phyloP scores from a whole-genome alignment of 495 filamentous ascomycete species.

The Hypoxylon cercidicola region DNA sequence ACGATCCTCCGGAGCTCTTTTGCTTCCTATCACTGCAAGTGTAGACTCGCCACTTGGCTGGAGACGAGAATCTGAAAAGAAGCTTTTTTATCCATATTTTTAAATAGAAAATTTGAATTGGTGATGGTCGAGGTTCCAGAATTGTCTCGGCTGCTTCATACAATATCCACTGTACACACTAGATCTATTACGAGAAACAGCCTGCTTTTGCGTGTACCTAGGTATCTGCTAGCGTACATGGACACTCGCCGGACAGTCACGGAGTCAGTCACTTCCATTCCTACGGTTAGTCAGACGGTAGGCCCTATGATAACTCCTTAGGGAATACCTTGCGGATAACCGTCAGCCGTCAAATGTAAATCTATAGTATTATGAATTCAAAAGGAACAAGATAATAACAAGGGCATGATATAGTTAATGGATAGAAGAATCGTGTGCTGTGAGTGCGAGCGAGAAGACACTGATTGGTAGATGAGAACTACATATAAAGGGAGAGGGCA shows the following conservation, averaged over 20 bases:
- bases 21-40: background rate
- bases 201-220: too few relatives aligned
- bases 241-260: too few relatives aligned
- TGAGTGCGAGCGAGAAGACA: background rate
- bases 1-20: slow-evolving; percentile 28
- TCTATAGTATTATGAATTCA: background rate
- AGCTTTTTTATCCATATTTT: background rate
- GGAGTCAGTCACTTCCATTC: too few relatives aligned
- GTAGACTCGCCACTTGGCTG: slow-evolving; percentile 5
- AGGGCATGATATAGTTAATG: background rate
- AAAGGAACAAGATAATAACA: background rate
- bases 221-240: too few relatives aligned
- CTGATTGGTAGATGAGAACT: slow-evolving; percentile 13
- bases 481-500: slow-evolving; percentile 10
- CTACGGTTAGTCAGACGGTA: too few relatives aligned
- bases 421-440: background rate
- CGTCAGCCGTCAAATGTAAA: too few relatives aligned
- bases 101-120: background rate
- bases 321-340: too few relatives aligned
- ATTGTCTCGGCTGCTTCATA: background rate
- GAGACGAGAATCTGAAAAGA: slow-evolving; percentile 1
- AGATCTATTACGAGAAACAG: too few relatives aligned
- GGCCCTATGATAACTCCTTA: too few relatives aligned
- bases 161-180: too few relatives aligned
- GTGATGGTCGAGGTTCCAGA: background rate